Percentiles rank a stretch among this genome's conserved stretches.
Evolutionary conservation across 352 stramenopile genomes (phyloP).

Genomic region (Globisporangium okanoganense): DNA sequence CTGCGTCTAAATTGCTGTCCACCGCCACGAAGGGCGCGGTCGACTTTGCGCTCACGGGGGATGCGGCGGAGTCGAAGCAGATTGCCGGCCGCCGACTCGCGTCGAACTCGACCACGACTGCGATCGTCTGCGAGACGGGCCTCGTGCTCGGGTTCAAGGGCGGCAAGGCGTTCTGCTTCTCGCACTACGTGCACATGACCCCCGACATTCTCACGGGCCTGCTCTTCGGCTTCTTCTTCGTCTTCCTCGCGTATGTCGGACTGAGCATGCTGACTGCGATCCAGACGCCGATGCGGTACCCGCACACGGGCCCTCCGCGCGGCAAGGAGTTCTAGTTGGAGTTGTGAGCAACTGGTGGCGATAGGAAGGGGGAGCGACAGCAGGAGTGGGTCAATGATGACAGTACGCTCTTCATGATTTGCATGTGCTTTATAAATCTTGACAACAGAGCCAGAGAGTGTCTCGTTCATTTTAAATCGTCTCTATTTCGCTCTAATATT

Average conservation of each 20-base stretch:
- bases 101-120: constrained; percentile 18
- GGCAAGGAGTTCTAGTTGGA: constrained; percentile 77
- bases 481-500: background rate
- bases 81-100: constrained; percentile 31
- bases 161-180: constrained; percentile 81
- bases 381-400: background rate
- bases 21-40: constrained; percentile 27
- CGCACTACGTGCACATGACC: constrained; percentile 82
- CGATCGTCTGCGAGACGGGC: constrained; percentile 54
- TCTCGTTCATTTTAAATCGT: background rate
- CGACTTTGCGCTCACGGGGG: constrained; percentile 67
- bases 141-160: constrained; percentile 54
- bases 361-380: background rate
- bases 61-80: constrained; percentile 29
- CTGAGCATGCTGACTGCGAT: constrained; percentile 67
- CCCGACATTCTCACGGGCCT: constrained; percentile 70
- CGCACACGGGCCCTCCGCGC: constrained; percentile 61
- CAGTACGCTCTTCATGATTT: background rate
- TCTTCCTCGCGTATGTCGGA: constrained; percentile 75
- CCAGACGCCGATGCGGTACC: constrained; percentile 74
- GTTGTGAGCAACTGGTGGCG: background rate
- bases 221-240: constrained; percentile 75
- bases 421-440: constrained; percentile 6
- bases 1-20: constrained; percentile 29
- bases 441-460: background rate